phyloP scores from a whole-genome alignment of 1,284 basidiomycete species.

The Puccinia hordei region DNA sequence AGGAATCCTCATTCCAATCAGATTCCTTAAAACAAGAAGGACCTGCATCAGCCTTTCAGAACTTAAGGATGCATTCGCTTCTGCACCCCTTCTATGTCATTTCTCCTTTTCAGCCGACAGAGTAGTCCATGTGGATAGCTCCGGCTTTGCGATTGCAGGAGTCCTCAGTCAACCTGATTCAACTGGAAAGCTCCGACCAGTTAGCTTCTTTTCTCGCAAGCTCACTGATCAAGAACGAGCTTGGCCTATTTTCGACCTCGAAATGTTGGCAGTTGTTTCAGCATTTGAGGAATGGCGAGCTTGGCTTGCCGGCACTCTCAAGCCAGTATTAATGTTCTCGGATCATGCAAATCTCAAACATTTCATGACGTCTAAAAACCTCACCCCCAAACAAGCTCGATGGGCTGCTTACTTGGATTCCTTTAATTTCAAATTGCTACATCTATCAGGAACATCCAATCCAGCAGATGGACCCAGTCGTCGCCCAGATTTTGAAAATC shows the following conservation, averaged over 20 bases:
- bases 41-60: background rate
- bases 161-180: constrained; percentile 23
- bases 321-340: constrained; percentile 13
- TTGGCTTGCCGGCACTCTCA: too few species aligned
- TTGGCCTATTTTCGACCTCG: too few species aligned
- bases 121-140: constrained; percentile 32
- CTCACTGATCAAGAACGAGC: too few species aligned
- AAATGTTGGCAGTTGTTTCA: too few species aligned
- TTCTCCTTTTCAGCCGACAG: constrained; percentile 28
- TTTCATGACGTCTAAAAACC: background rate
- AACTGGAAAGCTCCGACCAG: background rate
- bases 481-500: background rate
- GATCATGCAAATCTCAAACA: constrained; percentile 41
- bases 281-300: too few species aligned
- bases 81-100: constrained; percentile 9
- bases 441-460: constrained; percentile 19
- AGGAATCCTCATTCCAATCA: background rate
- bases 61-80: background rate
- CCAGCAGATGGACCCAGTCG: background rate
- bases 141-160: constrained; percentile 16
- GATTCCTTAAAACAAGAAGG: background rate
- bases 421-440: constrained; percentile 24
- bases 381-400: constrained; percentile 12
- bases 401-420: constrained; percentile 13
- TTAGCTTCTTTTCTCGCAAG: constrained; percentile 33